Base-by-base conservation (phyloP, 2,329 filamentous ascomycete genomes). In the Penicillium fuscoglaucum region DNA sequence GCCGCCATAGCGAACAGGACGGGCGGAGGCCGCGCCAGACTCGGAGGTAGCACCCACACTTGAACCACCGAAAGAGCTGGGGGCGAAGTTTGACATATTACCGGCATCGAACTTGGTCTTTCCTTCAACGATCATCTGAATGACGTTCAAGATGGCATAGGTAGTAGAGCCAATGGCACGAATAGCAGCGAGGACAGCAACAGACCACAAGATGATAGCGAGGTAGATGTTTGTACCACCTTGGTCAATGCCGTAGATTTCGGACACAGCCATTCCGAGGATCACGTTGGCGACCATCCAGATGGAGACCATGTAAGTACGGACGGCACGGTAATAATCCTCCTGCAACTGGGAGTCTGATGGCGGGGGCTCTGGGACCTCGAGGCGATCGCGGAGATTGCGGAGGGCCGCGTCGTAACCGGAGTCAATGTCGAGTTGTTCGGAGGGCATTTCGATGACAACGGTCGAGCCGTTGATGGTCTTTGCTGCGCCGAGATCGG, bases 361-460 rank as follows among this genome's bases (percentile, higher is more conserved):
- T 17, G 86, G 68, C 0, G 80, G 75, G 0, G 83, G 74, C 13
- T 76, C 73, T 12, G 89, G 81, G 0, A 98, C 93, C 73, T 96
- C 92, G 68, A 99, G 83, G 45, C 95, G 85, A 72, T 99, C 95
- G 52, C 95, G 90, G 6, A 99, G 88, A 74, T 99, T 99, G 62
- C 95, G 90, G 28, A 99, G 86, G 0, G 95, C 95, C 74, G 97
- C 93, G 72, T 99, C 95, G 76, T 99, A 99, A 26, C 93, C 95
- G 29, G 88, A 93, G 78, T 99, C 95, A 73, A 99, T 99, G 74
- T 99, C 95, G 35, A 99, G 87, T 78, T 99, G 95, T 74, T 99
- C 96, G 2, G 87, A 91, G 0, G 96, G 95, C 93, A 99, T 99
- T 71, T 99, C 95, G 6, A 99, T 83, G 74, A 97, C 91, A 68